Conservation (phyloP, 768 basidiomycete genomes). For the Wakefieldia striispora region DNA sequence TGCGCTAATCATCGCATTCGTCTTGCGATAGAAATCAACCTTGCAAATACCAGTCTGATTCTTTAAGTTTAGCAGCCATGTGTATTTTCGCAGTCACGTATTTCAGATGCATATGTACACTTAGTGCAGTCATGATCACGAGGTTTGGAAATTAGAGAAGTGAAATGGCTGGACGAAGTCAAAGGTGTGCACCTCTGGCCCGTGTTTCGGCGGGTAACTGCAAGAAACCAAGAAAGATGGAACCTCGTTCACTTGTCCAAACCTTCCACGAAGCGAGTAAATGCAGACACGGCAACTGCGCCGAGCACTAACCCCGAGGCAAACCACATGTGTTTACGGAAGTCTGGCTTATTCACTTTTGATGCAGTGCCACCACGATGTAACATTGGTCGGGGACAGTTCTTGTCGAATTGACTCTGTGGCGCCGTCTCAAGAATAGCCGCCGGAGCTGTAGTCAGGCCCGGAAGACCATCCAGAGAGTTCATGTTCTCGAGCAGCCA, state of each 20-base stretch:
- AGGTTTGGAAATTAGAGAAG: too few relatives aligned
- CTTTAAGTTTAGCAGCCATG: too few relatives aligned
- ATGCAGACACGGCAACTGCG: slow-evolving; percentile 1
- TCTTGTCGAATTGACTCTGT: slow-evolving; percentile 16
- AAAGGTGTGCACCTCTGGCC: too few relatives aligned
- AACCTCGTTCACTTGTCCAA: background rate
- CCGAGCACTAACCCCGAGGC: slow-evolving; percentile 22
- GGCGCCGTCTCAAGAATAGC: slow-evolving; percentile 8
- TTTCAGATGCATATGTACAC: too few relatives aligned
- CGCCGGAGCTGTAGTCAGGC: slow-evolving; percentile 33
- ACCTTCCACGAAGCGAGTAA: slow-evolving; percentile 1
- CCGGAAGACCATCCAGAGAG: slow-evolving; percentile 62
- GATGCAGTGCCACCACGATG: background rate
- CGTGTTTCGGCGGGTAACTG: too few relatives aligned
- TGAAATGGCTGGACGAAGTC: too few relatives aligned
- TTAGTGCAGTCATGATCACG: too few relatives aligned
- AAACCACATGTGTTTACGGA: slow-evolving; percentile 11
- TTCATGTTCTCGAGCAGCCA: slow-evolving; percentile 49
- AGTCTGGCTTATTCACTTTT: background rate
- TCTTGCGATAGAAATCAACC: too few relatives aligned
- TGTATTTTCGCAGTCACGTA: too few relatives aligned
- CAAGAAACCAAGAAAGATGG: too few relatives aligned
- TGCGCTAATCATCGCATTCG: too few relatives aligned
- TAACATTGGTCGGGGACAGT: slow-evolving; percentile 13
- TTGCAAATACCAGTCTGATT: too few relatives aligned